Base-by-base conservation (phyloP, 371 early-diverging fungal species). In the Mucor indicus region DNA sequence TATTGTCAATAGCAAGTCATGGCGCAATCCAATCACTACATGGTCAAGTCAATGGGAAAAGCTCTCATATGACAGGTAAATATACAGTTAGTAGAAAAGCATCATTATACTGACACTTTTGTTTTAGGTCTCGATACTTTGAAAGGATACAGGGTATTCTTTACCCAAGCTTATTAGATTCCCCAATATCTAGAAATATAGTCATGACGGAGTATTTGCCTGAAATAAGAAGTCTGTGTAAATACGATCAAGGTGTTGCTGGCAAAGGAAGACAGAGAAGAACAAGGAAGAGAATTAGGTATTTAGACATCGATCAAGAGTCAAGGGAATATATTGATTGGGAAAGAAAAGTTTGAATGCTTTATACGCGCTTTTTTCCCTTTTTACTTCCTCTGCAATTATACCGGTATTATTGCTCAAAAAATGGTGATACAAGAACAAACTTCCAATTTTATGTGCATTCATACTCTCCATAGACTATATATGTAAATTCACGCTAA, bases 191-290 rank as follows among this genome's bases (percentile, higher is more conserved):
- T 20, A 12, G 21, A 5, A 32, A 46, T 19, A 7, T 41, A 16
- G 9, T 50, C 25, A 41, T 50, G 50, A 41, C 17, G 10, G 52
- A 64, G 24, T 64, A 64, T 38, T 29, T 59, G 44, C 64, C 64
- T 17, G 7, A 40, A 20, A 60, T 57, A 30, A 48, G 57, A 44
- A 44, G 50, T 19, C 38, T 64, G 33, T 53, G 56, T 38, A 12
- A 22, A 2, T 37, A 60, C n/a, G 60, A 60, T 27, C 50, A 50
- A 43, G 55, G 40, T n/a, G 22, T 57, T n/a, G 44, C 45, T 23
- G 38, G 41, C 13, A 55, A 52, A 44, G 46, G 55, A 23, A 31
- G 50, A 29, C 45, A 33, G 11, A 13, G 32, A 24, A 48, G 55
- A 21, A 50, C 29, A 3, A 38, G 51, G 24, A 51, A 49, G 20